Conservation (phyloP, 2,329 filamentous ascomycete species). For the Elsinoe australis region DNA sequence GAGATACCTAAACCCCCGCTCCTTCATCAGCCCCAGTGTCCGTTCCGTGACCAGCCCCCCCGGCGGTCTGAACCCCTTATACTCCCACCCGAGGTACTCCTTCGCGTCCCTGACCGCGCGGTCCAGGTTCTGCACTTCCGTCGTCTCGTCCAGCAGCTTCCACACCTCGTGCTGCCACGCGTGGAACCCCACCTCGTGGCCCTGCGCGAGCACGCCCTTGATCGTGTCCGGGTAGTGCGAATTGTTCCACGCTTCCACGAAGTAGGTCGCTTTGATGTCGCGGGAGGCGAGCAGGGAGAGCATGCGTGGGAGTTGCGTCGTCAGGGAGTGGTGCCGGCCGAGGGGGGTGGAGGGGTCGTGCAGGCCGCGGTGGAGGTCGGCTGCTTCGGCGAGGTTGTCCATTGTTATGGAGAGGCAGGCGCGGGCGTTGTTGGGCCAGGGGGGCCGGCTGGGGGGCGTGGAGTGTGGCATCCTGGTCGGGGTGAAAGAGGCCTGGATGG, state of each 20-base stretch:
- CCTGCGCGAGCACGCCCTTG: conserved; percentile 22
- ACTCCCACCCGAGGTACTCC: conserved; percentile 20
- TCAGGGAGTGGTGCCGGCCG: conserved; percentile 28
- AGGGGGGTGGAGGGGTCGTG: conserved; percentile 25
- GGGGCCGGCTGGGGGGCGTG: conserved; percentile 9
- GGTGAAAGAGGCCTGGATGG: not conserved
- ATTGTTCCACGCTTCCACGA: conserved; percentile 31
- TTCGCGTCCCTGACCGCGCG: conserved; percentile 26
- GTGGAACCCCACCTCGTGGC: conserved; percentile 31
- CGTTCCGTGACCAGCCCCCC: conserved; percentile 28
- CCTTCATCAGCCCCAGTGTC: conserved; percentile 27
- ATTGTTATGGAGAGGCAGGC: conserved; percentile 28
- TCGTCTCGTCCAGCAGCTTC: conserved; percentile 24
- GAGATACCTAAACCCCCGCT: conserved; percentile 28
- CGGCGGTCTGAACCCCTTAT: conserved; percentile 29
- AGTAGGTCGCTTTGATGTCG: conserved; percentile 28
- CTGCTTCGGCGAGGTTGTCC: conserved; percentile 33
- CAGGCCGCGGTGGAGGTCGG: conserved; percentile 28
- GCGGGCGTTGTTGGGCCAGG: conserved; percentile 26
- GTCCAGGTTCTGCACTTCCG: conserved; percentile 24
- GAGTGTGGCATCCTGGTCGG: conserved; percentile 6
- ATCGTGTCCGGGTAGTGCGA: conserved; percentile 24
- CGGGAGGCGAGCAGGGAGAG: conserved; percentile 25
- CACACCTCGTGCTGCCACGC: conserved; percentile 32
- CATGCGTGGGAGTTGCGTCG: conserved; percentile 25